These are phyloP conservation scores for Microstroma glucosiphilum DNA, from an alignment of 1,284 basidiomycete genomes.

Conservation along the genomic window DNA sequence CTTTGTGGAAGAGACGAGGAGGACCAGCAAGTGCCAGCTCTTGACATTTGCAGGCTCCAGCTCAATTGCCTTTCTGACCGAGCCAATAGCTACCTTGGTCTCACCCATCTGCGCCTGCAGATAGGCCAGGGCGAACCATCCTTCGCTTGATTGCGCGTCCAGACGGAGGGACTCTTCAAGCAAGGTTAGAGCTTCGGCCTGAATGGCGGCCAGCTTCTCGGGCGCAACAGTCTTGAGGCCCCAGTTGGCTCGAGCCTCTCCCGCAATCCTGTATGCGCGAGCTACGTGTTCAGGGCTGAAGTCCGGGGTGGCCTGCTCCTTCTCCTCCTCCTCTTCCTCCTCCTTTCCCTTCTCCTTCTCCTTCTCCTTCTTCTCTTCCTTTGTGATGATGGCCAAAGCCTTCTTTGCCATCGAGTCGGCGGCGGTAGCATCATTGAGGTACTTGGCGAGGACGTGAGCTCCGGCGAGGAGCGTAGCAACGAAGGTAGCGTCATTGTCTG, in stretches of 20 bases:
- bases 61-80: slow-evolving; percentile 69
- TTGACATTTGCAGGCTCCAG: slow-evolving; percentile 66
- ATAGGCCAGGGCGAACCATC: slow-evolving; percentile 57
- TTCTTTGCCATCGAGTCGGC: slow-evolving; percentile 31
- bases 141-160: slow-evolving; percentile 59
- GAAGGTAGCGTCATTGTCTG: slow-evolving; percentile 30
- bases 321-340: slow-evolving; percentile 30
- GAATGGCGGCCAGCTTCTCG: slow-evolving; percentile 48
- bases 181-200: slow-evolving; percentile 60
- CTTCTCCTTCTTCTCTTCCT: slow-evolving; percentile 28
- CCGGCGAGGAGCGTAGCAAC: slow-evolving; percentile 35
- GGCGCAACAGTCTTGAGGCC: neutral
- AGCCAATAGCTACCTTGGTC: slow-evolving; percentile 63
- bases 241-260: neutral
- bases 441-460: slow-evolving; percentile 25
- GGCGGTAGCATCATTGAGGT: slow-evolving; percentile 24
- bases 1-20: slow-evolving; percentile 71
- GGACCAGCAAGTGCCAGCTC: slow-evolving; percentile 84
- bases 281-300: neutral
- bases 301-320: neutral
- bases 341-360: slow-evolving; percentile 16
- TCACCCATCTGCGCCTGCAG: slow-evolving; percentile 64
- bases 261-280: neutral
- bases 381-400: slow-evolving; percentile 26
- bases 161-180: slow-evolving; percentile 59